Evolutionary conservation across 1,284 basidiomycete species (phyloP), one percentile per base, ranked within the genome.

Genomic region (Stereum hirsutum): DNA sequence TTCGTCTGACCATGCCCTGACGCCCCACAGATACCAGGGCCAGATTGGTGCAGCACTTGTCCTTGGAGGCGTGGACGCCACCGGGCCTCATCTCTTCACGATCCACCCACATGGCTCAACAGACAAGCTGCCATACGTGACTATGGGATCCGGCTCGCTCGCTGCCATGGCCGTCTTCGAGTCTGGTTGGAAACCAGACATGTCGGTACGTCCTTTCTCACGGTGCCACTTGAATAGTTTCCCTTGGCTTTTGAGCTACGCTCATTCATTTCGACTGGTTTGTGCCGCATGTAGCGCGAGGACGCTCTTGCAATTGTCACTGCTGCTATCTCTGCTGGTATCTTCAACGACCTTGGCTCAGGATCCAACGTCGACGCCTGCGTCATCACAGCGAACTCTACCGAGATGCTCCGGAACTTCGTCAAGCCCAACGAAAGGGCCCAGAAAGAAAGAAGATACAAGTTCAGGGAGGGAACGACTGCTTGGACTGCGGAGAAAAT

Each of bases 121-220:
- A 0, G 96, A 99, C 68, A 99, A 99, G 65, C 74, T 99, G 26
- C 96, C 96, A 0, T 99, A 97, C 57, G 95, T 99, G 25, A 98
- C 96, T 0, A 99, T 99, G 95, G 96, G 96, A 26, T 93, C 89
- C 4, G 96, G 96, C 48, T 87, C 81, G 55, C 72, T 98, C 39
- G 96, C 96, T 2, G 96, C 95, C 20, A 99, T 99, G 96, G 91
- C 94, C 12, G 87, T 99, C 11, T 99, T 99, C 54, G 96, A 99
- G 62, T 81, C 77, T 43, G 63, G 72, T 11, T 99, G 93, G 93
- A 75, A 72, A 56, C 74, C 89, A 32, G 70, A 89, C 59, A 81
- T 99, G 81, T 74, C 78, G 54, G 88, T 89, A 47, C 54, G 75
- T 58, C 15, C 31, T 8, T 34, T 31, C 15, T 14, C 33, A 17